Percentiles rank a stretch among this genome's conserved stretches.
These are phyloP conservation scores for Saturnispora silvae DNA, from an alignment of 805 yeast genomes.

Conservation along the genomic window DNA sequence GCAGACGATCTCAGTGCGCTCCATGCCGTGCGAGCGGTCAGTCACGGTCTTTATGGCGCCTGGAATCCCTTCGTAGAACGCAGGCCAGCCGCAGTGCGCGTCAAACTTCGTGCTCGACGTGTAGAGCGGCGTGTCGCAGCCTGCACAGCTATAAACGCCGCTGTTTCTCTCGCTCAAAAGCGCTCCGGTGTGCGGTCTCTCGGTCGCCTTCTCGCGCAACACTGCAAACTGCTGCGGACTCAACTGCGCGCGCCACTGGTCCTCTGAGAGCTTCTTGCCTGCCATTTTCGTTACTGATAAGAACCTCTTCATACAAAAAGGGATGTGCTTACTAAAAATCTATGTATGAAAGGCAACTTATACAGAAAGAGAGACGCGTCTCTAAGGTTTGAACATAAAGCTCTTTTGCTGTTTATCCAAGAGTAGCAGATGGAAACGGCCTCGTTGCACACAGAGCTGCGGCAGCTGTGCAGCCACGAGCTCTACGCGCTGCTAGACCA, in stretches of 20 bases:
- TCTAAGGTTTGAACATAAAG: no score
- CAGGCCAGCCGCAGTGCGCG: slow-evolving; percentile 97
- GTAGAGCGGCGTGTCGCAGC: slow-evolving; percentile 73
- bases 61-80: slow-evolving; percentile 83
- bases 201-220: slow-evolving; percentile 65
- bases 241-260: slow-evolving; percentile 74
- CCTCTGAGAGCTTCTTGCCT: slow-evolving; percentile 24
- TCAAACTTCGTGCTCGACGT: slow-evolving; percentile 72
- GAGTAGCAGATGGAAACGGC: no score
- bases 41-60: slow-evolving; percentile 54
- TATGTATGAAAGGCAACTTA: no score
- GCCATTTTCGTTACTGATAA: no score
- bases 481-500: no score
- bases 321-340: no score
- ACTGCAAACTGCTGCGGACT: slow-evolving; percentile 71
- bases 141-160: slow-evolving; percentile 81
- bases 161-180: slow-evolving; percentile 36
- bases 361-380: no score
- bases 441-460: no score
- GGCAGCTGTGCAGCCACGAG: no score
- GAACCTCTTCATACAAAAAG: no score
- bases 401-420: no score
- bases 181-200: slow-evolving; percentile 54
- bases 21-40: slow-evolving; percentile 67
- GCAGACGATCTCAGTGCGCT: slow-evolving; percentile 83